Percentiles rank a stretch among this genome's conserved stretches.
These are phyloP conservation scores for Phascolomyces articulosus DNA, from an alignment of 371 early-diverging fungal species.

Conservation along the genomic window DNA sequence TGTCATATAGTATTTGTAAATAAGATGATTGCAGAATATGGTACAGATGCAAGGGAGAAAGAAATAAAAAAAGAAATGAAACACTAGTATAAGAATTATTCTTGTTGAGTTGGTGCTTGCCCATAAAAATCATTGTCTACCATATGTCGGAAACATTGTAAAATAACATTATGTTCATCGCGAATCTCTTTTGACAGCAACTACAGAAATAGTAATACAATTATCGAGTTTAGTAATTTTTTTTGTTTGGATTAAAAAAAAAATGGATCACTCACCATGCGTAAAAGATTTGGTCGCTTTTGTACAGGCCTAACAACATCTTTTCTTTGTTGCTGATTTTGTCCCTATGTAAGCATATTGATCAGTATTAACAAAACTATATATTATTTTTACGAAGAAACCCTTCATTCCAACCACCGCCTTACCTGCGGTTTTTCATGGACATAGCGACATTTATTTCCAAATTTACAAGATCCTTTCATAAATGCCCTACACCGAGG, in stretches of 20 bases:
- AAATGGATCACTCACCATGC: slow-evolving; percentile 33
- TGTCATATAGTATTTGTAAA: no score
- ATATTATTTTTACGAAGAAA: no score
- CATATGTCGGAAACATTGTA: slow-evolving; percentile 52
- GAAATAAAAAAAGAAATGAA: background rate
- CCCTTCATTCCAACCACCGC: no score
- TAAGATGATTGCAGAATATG: background rate
- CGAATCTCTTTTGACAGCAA: slow-evolving; percentile 27
- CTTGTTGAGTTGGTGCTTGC: slow-evolving; percentile 10
- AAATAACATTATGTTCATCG: slow-evolving; percentile 52
- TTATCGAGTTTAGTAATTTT: no score
- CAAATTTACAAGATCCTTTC: slow-evolving; percentile 45
- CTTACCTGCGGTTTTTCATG: slow-evolving; percentile 46
- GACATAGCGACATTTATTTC: slow-evolving; percentile 48
- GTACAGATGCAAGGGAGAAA: background rate
- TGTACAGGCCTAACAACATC: slow-evolving; percentile 21
- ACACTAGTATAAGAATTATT: no score
- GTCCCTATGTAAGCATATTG: slow-evolving; percentile 7
- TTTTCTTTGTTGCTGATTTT: slow-evolving; percentile 24
- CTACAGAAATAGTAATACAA: background rate
- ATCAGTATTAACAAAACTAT: background rate
- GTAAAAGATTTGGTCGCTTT: slow-evolving; percentile 44
- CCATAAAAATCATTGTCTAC: slow-evolving; percentile 40
- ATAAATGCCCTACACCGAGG: slow-evolving; percentile 52
- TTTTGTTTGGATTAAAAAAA: background rate